Evolutionary conservation across 1,139 yeast species (phyloP).

Genomic region (Kluyveromyces sp.): DNA sequence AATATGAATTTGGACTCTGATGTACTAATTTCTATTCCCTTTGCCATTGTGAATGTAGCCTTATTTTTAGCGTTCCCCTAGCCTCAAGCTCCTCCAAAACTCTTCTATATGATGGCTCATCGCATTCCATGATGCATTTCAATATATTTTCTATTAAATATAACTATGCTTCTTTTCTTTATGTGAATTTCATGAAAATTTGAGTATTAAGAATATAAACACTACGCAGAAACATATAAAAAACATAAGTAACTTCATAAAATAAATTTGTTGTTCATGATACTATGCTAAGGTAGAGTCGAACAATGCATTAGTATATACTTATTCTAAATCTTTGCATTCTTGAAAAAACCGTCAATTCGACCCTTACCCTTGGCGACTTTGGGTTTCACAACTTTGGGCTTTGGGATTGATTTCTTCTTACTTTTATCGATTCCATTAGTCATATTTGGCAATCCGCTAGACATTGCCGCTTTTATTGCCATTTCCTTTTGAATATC

Average conservation of each 20-base stretch:
- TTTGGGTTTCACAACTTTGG: slow-evolving; percentile 25
- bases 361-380: slow-evolving; percentile 57
- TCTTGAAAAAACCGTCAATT: slow-evolving; percentile 51
- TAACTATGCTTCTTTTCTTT: no score
- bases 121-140: no score
- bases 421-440: slow-evolving; percentile 6
- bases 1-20: slow-evolving; percentile 58
- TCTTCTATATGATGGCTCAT: no score
- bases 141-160: no score
- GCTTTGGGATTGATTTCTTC: slow-evolving; percentile 2
- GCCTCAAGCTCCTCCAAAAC: no score
- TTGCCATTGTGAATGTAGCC: slow-evolving; percentile 37
- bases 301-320: no score
- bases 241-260: no score
- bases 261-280: no score
- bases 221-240: no score
- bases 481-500: slow-evolving; percentile 19
- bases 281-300: no score
- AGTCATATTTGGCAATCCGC: slow-evolving; percentile 10
- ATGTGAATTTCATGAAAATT: not conserved
- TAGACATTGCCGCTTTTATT: slow-evolving; percentile 22
- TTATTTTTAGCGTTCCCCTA: not conserved
- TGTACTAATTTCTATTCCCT: slow-evolving; percentile 52
- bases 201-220: not conserved
- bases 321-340: not conserved